Evolutionary conservation across 2,329 filamentous ascomycete species (phyloP).

Genomic region (Myriosclerotinia curreyana): DNA sequence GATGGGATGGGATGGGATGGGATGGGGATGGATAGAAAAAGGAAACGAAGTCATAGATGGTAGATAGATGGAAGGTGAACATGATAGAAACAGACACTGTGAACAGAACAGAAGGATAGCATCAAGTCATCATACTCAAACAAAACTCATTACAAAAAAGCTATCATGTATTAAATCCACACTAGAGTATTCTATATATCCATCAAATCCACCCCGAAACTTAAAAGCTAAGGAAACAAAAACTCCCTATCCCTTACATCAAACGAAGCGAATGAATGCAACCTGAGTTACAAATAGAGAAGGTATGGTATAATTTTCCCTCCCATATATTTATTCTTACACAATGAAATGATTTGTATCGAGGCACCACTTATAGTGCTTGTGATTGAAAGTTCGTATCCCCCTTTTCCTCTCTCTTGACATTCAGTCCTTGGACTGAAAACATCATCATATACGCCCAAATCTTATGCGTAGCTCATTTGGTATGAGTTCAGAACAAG

Average conservation of each 20-base stretch:
- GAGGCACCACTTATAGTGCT: conserved; percentile 9
- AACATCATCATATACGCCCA: conserved; percentile 15
- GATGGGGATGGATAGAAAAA: too few species aligned
- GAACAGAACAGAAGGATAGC: background rate
- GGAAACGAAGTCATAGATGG: background rate
- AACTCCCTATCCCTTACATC: conserved; percentile 6
- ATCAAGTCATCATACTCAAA: background rate
- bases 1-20: too few species aligned
- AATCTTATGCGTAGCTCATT: conserved; percentile 13
- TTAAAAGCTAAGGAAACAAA: background rate
- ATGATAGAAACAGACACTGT: background rate
- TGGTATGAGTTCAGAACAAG: background rate
- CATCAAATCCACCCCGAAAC: conserved; percentile 1
- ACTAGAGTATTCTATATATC: conserved; percentile 14
- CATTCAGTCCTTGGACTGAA: background rate
- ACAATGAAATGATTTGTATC: conserved; percentile 13
- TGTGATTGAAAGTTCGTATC: background rate
- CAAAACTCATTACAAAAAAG: conserved; percentile 2
- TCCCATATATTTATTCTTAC: conserved; percentile 11
- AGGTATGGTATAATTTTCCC: conserved; percentile 14
- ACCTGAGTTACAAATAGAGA: conserved; percentile 10
- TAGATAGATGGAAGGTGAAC: too few species aligned
- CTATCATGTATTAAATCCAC: conserved; percentile 13
- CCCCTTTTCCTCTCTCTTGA: background rate
- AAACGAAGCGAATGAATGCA: conserved; percentile 16